A percentile compares a stretch with the other conserved stretches of the same genome.
These are phyloP conservation scores for Anisodus tanguticus DNA, from an alignment of 257 asterid genomes.

Conservation along the genomic window DNA sequence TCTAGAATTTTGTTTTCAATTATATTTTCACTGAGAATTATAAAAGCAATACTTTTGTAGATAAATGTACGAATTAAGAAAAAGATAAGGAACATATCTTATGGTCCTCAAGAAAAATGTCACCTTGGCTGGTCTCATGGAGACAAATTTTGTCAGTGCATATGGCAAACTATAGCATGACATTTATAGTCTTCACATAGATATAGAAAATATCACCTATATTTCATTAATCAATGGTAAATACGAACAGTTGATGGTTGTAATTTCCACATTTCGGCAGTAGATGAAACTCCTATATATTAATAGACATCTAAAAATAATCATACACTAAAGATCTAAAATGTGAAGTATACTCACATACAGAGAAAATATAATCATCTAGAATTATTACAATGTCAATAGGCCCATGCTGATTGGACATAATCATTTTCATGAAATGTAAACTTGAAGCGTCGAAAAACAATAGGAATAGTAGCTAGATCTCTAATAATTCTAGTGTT, in stretches of 20 bases:
- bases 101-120: neutral
- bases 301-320: neutral
- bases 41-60: neutral
- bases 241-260: neutral
- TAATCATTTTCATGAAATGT: neutral
- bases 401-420: slow-evolving; percentile 8
- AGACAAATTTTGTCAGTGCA: neutral
- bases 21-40: neutral
- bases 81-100: slow-evolving; percentile 1
- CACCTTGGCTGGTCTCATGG: neutral
- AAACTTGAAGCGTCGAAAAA: neutral
- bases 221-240: neutral
- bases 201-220: neutral
- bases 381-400: neutral
- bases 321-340: neutral
- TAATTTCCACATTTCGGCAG: neutral
- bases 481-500: slow-evolving; percentile 3
- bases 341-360: neutral
- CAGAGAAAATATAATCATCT: neutral
- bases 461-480: neutral
- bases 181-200: neutral
- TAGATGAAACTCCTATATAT: neutral
- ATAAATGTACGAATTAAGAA: neutral
- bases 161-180: neutral
- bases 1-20: neutral